Evolutionary conservation across 768 basidiomycete genomes (phyloP).

Genomic region (Myochromella boudieri): DNA sequence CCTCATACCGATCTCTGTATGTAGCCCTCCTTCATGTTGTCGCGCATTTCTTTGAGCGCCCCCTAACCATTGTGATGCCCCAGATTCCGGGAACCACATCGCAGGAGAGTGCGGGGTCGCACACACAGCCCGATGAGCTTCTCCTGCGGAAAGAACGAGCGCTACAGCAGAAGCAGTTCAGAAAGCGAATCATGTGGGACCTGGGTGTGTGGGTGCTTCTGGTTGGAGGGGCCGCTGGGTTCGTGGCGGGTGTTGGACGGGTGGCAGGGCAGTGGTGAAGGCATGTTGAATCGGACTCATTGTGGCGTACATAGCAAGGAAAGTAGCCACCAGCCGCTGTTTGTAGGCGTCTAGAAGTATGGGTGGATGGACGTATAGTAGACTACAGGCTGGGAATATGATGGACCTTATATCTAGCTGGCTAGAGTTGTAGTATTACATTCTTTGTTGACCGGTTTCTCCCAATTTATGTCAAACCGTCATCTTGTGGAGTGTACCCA

Average conservation of each 20-base stretch:
- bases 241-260: slow-evolving; percentile 58
- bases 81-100: slow-evolving; percentile 31
- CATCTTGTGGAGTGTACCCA: too few species aligned
- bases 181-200: slow-evolving; percentile 79
- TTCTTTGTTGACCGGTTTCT: not conserved
- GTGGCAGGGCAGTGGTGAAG: slow-evolving; percentile 51
- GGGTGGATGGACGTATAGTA: not conserved
- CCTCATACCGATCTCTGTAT: not conserved
- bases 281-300: not conserved
- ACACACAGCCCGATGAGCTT: slow-evolving; percentile 52
- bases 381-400: not conserved
- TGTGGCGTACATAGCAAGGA: not conserved
- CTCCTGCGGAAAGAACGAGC: slow-evolving; percentile 84
- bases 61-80: slow-evolving; percentile 80
- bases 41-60: slow-evolving; percentile 82
- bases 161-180: slow-evolving; percentile 72
- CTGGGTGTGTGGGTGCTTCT: slow-evolving; percentile 78
- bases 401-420: not conserved
- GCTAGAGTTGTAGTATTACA: slow-evolving; percentile 10
- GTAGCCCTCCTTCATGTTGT: slow-evolving; percentile 74
- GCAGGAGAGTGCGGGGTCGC: slow-evolving; percentile 15
- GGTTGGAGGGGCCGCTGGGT: slow-evolving; percentile 52
- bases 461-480: too few species aligned
- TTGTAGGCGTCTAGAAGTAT: not conserved
- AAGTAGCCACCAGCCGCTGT: not conserved